Evolutionary conservation across 2,329 filamentous ascomycete genomes (phyloP), one percentile per base, ranked within the genome.

Genomic region (Aspergillus chevalieri): DNA sequence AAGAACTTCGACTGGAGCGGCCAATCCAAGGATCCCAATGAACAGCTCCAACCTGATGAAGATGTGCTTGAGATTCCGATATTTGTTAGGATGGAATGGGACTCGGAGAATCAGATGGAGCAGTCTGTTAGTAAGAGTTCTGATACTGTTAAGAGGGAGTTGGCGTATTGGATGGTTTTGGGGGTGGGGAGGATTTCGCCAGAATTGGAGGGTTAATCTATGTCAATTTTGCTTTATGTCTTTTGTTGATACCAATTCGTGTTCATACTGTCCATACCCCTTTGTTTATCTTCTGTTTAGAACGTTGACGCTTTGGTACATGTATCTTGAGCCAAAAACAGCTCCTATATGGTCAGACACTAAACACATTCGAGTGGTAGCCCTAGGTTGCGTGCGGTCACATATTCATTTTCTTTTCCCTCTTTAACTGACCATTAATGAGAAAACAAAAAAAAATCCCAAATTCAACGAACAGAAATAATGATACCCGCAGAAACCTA

Each of bases 91-190:
- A 79, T 95, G 49, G 91, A 96, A 68, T 98, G 91, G 84, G 92
- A 88, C 52, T 81, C 83, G 7, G 85, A 82, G 10, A 75, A 78
- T 3, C 71, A 73, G 49, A 65, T 63, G 53, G 69, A 64, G 52
- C 68, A 66, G 50, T 61, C 55, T 52, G 59, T 61, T 47, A 62
- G 58, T 61, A 67, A 65, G 58, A 84, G 78, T 66, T 82, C 81
- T 42, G 81, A 75, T 44, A 85, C 79, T 67, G 87, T 92, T 70
- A 92, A 84, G 74, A 82, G 87, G 63, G 93, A 97, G 66, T 73
- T 97, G 69, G 90, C 90, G 48, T 97, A 95, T 71, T 98, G 93
- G 93, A 90, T 88, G 73, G 90, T 95, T 17, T 75, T 97, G 33
- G 92, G 92, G 3, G 81, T 94, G 50, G 93, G 93, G 8, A 84